Evolutionary conservation across 2,329 filamentous ascomycete species (phyloP), one percentile per base, ranked within the genome.

Genomic region (Onygenales sp.): DNA sequence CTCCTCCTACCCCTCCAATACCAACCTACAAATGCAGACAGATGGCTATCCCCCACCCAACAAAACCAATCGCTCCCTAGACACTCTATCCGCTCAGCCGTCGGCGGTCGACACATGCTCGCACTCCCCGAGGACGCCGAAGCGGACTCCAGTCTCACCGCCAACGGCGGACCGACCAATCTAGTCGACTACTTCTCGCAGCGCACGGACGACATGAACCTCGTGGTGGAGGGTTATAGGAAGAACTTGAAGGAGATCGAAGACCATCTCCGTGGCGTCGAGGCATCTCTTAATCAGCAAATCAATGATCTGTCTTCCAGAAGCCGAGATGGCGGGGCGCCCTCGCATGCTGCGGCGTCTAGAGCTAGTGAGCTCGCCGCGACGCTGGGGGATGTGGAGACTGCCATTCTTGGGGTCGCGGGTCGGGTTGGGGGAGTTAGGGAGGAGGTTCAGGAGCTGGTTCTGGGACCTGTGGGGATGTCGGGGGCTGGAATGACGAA

Each of bases 1-100:
- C 75, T 90, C 52, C 84, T 85, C 60, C 75, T 91, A 13, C 87
- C 88, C 1, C 62, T 75, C 48, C 78, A 82, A 58, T 85, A 81
- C 64, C 81, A 84, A 60, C 78, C 80, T 54, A 67, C 67, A 7
- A 61, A 67, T 13, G 65, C 63, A 32, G 58, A 63, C 54, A 65
- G 69, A 17, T 71, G 69, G 70, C 72, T 69, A 68, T 67, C 68
- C 17, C 61, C 63, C 21, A 63, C 67, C 40, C 67, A 72, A 55
- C 70, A 72, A 54, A 64, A 70, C 43, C 61, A 70, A 27, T 61
- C 68, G 8, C 67, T 71, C 51, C 65, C 57, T 13, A 53, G 68
- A 44, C 66, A 67, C 45, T 67, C 68, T 5, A 52, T 71, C 43
- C 67, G 70, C 6, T 68, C 71, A 3, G 65, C 69, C 27, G 66